phyloP scores from a whole-genome alignment of 345 rosid species.

The Eucalyptus fibrosa region DNA sequence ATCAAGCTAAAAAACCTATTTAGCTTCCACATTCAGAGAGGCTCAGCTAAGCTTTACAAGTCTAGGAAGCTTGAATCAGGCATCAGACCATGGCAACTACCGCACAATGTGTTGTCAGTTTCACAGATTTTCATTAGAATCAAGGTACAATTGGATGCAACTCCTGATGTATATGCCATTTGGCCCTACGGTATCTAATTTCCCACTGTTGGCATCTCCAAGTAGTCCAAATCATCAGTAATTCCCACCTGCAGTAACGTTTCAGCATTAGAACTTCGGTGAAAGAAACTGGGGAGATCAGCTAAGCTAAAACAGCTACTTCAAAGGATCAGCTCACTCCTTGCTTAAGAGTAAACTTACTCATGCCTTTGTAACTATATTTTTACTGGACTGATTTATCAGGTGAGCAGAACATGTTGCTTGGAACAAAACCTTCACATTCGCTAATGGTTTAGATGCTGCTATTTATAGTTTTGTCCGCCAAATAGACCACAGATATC shows the following conservation, averaged over 20 bases:
- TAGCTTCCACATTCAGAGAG: neutral
- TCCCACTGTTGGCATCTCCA: conserved; percentile 31
- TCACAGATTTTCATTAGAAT: neutral
- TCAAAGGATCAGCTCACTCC: neutral
- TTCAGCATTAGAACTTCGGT: neutral
- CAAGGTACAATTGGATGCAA: neutral
- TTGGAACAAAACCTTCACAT: neutral
- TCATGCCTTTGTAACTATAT: neutral
- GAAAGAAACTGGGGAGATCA: neutral
- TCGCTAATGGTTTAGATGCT: neutral
- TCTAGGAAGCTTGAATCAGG: neutral
- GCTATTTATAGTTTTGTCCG: neutral
- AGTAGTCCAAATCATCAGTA: conserved; percentile 77
- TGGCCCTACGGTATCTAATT: neutral
- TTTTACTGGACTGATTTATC: neutral
- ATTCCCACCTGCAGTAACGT: conserved; percentile 44
- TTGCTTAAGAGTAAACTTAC: neutral
- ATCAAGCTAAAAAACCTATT: neutral
- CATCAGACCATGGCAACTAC: neutral
- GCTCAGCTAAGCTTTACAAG: neutral
- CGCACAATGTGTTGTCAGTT: neutral
- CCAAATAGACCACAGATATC: neutral
- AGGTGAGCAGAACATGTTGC: neutral
- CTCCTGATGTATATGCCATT: neutral
- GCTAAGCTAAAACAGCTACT: neutral